Evolutionary conservation across 345 rosid species (phyloP), one percentile per base, ranked within the genome.

Genomic region (Acer campestre): DNA sequence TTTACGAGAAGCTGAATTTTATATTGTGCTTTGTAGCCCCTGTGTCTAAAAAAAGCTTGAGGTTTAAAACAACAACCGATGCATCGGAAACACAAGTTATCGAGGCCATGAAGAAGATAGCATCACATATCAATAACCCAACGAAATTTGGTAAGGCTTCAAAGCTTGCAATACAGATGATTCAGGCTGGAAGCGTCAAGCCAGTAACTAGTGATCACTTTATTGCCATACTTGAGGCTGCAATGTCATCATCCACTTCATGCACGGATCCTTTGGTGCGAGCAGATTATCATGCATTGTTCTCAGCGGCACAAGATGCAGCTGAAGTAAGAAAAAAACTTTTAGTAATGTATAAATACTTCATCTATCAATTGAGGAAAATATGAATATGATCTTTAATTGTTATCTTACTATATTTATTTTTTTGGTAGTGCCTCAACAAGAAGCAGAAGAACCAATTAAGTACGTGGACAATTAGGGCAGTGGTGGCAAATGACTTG

Each of bases 61-160:
- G 95, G 86, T 96, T 96, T 81, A 94, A 94, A 86, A 96, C 91
- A 14, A 90, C 95, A 40, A 91, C 93, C 0, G 97, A 96, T 88
- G 95, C 95, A 59, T 93, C 99, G 0, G 97, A 90, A 70, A 83
- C 80, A 14, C 98, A 96, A 88, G 84, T 94, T 25, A 81, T 91
- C 2, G 98, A 96, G 67, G 98, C 98, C 13, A 94, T 96, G 98
- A 89, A 89, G 86, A 96, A 91, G 88, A 94, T 96, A 74, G 90
- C 97, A 6, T 94, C 90, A 1, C 99, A 96, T 79, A 90, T 94
- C 74, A 89, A 83, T 88, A 96, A 88, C 71, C 94, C 90, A 31
- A 6, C 82, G 10, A 96, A 96, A 85, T 87, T 94, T 73, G 75
- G 93, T 18, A 96, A 92, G 90, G 99, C 99, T 44, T 90, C 98